Evolutionary conservation across 495 filamentous ascomycete species (phyloP).

Genomic region (Neurospora pannonica): DNA sequence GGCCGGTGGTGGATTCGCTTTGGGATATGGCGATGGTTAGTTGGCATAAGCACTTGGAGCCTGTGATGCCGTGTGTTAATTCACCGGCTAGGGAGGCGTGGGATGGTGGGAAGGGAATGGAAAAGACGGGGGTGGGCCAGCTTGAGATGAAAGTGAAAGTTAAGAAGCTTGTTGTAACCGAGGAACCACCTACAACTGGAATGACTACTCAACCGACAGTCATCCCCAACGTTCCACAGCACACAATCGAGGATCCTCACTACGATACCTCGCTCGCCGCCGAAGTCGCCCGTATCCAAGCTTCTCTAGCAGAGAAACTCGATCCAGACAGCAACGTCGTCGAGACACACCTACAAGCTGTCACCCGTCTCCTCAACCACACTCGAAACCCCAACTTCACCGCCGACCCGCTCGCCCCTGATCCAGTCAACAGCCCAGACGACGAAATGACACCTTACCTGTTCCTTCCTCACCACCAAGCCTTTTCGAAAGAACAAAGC

Average conservation of each 20-base stretch:
- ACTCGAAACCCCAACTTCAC: constrained; percentile 43
- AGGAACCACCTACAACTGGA: neutral
- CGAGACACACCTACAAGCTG: constrained; percentile 45
- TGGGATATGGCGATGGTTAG: constrained; percentile 65
- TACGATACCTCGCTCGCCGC: constrained; percentile 51
- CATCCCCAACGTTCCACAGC: constrained; percentile 38
- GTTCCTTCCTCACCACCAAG: neutral
- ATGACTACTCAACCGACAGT: constrained; percentile 1
- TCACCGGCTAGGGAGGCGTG: constrained; percentile 35
- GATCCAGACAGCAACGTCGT: constrained; percentile 1
- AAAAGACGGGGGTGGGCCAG: neutral
- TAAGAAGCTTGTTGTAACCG: neutral
- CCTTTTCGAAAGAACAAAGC: constrained; percentile 13
- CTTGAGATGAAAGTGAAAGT: neutral
- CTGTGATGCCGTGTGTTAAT: constrained; percentile 47
- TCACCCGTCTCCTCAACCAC: constrained; percentile 56
- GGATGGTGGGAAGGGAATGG: constrained; percentile 5
- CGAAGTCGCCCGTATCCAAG: constrained; percentile 53
- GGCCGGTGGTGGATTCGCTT: constrained; percentile 63
- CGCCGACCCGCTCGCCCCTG: constrained; percentile 38
- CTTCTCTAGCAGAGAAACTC: constrained; percentile 34
- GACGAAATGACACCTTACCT: constrained; percentile 57
- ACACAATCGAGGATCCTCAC: constrained; percentile 47
- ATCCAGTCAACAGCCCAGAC: constrained; percentile 27
- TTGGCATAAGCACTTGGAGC: constrained; percentile 56